These are phyloP conservation scores for Dictyostelium gargantuum DNA, from an alignment of 208 protist genomes.

Conservation along the genomic window DNA sequence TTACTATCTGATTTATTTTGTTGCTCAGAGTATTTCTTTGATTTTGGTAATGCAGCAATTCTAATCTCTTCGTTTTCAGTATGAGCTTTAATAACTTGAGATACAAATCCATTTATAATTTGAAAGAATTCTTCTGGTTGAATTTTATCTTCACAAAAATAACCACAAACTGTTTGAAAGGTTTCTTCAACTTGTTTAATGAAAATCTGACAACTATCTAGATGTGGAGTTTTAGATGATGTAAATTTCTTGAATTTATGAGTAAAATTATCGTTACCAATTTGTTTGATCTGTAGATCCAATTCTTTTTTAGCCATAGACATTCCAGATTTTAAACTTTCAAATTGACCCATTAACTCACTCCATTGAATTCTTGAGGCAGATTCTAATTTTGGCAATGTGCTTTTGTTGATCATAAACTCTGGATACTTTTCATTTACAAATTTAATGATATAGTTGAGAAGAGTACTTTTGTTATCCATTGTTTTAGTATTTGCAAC, in stretches of 20 bases:
- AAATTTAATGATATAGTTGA: not conserved
- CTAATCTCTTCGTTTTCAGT: not conserved
- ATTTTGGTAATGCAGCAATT: not conserved
- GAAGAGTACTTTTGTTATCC: slow-evolving; percentile 15
- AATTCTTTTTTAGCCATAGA: slow-evolving; percentile 2
- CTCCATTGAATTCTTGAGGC: slow-evolving; percentile 9
- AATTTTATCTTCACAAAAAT: not conserved
- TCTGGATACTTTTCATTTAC: slow-evolving; percentile 1
- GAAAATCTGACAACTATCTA: not conserved
- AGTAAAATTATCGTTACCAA: slow-evolving; percentile 1
- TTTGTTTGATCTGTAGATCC: not conserved
- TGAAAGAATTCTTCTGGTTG: slow-evolving; percentile 50
- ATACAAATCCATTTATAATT: not conserved
- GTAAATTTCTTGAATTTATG: slow-evolving; percentile 1
- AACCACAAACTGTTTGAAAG: not conserved
- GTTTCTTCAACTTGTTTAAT: slow-evolving; percentile 18
- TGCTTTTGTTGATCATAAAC: not conserved
- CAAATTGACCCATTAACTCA: not conserved
- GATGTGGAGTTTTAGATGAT: not conserved
- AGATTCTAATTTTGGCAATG: not conserved
- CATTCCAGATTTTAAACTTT: slow-evolving; percentile 1
- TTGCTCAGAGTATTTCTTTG: slow-evolving; percentile 2
- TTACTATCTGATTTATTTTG: not conserved
- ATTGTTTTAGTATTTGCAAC: slow-evolving; percentile 29
- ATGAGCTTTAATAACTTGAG: not conserved